Evolutionary conservation across 768 basidiomycete species (phyloP).

Genomic region (Psilocybe azurescens): DNA sequence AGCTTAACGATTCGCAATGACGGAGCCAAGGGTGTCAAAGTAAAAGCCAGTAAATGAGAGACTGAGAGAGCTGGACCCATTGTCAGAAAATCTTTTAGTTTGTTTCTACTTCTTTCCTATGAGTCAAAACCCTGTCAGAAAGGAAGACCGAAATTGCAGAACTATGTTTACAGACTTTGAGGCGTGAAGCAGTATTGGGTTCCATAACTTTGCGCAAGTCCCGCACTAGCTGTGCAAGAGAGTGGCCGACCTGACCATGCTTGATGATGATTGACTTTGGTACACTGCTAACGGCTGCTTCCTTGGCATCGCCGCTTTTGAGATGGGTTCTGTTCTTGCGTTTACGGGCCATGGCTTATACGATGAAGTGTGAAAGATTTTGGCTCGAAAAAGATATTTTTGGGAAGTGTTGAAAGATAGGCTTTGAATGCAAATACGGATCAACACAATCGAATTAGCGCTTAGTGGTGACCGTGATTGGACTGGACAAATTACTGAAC

Average conservation of each 20-base stretch:
- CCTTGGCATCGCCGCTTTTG: slow-evolving; percentile 54
- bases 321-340: slow-evolving; percentile 85
- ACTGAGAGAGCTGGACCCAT: slow-evolving; percentile 92
- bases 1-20: slow-evolving; percentile 87
- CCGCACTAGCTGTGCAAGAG: slow-evolving; percentile 86
- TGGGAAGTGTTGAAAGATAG: neutral
- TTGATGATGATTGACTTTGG: slow-evolving; percentile 98
- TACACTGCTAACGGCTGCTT: slow-evolving; percentile 33
- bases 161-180: slow-evolving; percentile 62
- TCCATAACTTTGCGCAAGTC: slow-evolving; percentile 98
- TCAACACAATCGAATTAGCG: neutral
- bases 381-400: slow-evolving; percentile 12
- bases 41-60: slow-evolving; percentile 92
- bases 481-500: too few relatives aligned
- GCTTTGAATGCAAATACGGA: slow-evolving; percentile 11
- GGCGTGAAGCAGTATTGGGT: slow-evolving; percentile 92
- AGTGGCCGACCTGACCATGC: slow-evolving; percentile 90
- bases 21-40: slow-evolving; percentile 83
- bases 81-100: slow-evolving; percentile 91
- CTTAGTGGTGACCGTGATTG: neutral
- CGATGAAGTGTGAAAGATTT: neutral
- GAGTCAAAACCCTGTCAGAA: slow-evolving; percentile 18
- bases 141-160: neutral
- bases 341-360: slow-evolving; percentile 63
- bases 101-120: slow-evolving; percentile 90